Evolutionary conservation across 495 filamentous ascomycete species (phyloP).

Genomic region (Jackrogersella minutella): DNA sequence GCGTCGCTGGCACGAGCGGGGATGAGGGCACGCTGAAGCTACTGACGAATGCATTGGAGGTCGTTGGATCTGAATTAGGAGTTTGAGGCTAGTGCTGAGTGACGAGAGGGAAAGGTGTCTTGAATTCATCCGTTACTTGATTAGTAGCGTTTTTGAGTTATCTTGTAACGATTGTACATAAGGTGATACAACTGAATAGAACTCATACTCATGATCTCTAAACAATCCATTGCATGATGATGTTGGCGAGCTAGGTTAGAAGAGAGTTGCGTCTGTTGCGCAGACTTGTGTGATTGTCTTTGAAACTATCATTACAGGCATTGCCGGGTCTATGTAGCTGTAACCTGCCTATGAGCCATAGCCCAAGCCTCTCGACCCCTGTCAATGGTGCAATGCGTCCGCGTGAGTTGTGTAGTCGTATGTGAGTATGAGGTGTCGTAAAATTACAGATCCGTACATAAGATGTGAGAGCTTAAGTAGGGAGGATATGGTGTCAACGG

Average conservation of each 20-base stretch:
- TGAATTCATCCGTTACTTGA: background rate
- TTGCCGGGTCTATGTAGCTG: background rate
- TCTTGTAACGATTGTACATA: background rate
- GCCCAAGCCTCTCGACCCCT: too few species aligned
- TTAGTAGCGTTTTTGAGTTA: background rate
- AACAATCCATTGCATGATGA: too few species aligned
- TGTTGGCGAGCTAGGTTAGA: background rate
- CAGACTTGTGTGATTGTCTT: background rate
- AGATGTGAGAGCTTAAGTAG: background rate
- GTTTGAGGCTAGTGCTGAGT: conserved; percentile 27
- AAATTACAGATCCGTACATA: conserved; percentile 18
- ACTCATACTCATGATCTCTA: background rate
- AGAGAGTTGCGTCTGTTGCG: background rate
- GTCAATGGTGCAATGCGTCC: background rate
- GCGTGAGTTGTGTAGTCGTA: conserved; percentile 15
- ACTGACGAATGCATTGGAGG: conserved; percentile 66
- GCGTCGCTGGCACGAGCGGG: conserved; percentile 69
- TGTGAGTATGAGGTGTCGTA: conserved; percentile 10
- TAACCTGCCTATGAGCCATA: background rate
- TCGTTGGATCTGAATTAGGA: conserved; percentile 74
- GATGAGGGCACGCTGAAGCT: conserved; percentile 68
- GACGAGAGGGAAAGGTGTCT: background rate
- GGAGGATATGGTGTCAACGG: background rate
- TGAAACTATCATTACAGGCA: background rate
- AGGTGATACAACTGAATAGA: background rate